Base-by-base conservation (phyloP, 2,329 filamentous ascomycete genomes). In the Verticillium zaregamsianum region DNA sequence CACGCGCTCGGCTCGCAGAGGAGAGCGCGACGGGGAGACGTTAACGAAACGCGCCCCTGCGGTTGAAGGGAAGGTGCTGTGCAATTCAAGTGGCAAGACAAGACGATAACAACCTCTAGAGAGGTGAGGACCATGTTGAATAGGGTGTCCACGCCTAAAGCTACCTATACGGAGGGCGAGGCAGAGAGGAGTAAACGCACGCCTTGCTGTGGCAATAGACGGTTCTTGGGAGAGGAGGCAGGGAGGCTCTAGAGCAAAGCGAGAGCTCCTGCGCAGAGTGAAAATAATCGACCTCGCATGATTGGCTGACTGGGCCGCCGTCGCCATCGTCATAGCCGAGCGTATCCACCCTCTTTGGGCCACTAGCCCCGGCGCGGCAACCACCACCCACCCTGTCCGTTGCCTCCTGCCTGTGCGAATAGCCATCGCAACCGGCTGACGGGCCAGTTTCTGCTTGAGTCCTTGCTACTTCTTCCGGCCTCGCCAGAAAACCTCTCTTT, bases 401-500 rank as follows among this genome's bases (percentile, higher is more conserved):
- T 55, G 54, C 23, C 25, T 31, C 54, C 54, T 55, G 54, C 25
- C 31, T 55, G 54, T 49, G 45, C 45, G 57, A 25, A 31, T 39
- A 40, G 57, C 57, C 57, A 59, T 59, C 58, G 58, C 58, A 59
- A 32, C 58, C 58, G 40, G 45, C 57, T 40, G 45, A 28, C 25
- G 33, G 31, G 54, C 54, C 54, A 33, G 54, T 33, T 31, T 17
- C 32, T 37, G n/a, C 28, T 23, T 28, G 58, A 61, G 61, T 55
- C 58, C 59, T 52, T 62, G 59, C 52, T 62, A 59, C 59, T 64
- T 60, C 62, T 64, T 62, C 59, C 49, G 55, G 28, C 62, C 62
- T 63, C 62, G 59, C 56, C 63, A 56, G 59, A 67, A 71, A 70
- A 70, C 65, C 69, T 66, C 64, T 66, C 70, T 68, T 65, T 67